Percentiles rank a stretch among this genome's conserved stretches.
Conservation (phyloP, 495 filamentous ascomycete genomes). For the Neurospora sp. region DNA sequence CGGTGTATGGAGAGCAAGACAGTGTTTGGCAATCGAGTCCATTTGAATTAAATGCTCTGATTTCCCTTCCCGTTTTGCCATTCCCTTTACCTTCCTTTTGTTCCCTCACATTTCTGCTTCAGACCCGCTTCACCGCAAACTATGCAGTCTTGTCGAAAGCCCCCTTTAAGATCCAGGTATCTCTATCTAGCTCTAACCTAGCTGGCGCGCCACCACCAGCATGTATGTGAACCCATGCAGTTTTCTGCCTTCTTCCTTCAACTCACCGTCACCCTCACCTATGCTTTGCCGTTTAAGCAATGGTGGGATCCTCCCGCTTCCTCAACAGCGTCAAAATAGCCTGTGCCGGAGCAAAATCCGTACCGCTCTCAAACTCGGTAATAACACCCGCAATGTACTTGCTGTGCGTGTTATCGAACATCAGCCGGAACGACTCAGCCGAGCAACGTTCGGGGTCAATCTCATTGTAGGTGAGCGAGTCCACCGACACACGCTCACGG, state of each 20-base stretch:
- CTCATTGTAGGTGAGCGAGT: constrained; percentile 90
- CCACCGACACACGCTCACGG: constrained; percentile 69
- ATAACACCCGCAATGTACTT: constrained; percentile 81
- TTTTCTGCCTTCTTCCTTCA: not conserved
- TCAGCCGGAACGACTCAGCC: constrained; percentile 62
- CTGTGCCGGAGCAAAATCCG: constrained; percentile 71
- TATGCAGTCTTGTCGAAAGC: not conserved
- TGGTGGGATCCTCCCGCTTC: constrained; percentile 40
- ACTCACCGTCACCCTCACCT: not conserved
- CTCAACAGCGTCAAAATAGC: constrained; percentile 53
- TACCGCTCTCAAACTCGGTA: constrained; percentile 57
- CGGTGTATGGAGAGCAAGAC: not conserved
- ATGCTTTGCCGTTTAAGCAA: constrained; percentile 13
- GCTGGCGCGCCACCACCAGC: not conserved
- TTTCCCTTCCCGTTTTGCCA: not conserved
- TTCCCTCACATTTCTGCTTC: not conserved
- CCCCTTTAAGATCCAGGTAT: not conserved
- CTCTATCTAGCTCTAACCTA: not conserved
- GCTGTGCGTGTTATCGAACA: constrained; percentile 92
- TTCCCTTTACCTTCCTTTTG: not conserved
- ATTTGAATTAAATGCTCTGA: not conserved
- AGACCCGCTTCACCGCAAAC: not conserved
- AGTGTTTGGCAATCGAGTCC: not conserved
- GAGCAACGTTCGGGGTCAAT: constrained; percentile 51
- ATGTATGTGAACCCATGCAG: not conserved